Evolutionary conservation across 495 filamentous ascomycete genomes (phyloP).

Genomic region (Daldinia loculata): DNA sequence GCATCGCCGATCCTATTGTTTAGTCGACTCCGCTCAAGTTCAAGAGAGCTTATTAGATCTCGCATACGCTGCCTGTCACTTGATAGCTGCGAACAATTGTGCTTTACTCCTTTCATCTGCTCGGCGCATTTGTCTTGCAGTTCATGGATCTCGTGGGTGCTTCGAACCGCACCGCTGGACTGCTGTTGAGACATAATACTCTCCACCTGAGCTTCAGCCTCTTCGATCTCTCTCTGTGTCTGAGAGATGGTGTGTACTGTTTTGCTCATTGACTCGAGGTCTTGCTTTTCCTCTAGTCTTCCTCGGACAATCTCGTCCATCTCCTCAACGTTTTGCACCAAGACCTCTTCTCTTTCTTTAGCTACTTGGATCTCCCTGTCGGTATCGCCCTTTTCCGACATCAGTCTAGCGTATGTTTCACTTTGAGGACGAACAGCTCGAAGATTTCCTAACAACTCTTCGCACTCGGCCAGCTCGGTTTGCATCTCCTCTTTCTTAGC

Average conservation of each 20-base stretch:
- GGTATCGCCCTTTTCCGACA: conserved; percentile 73
- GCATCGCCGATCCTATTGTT: conserved; percentile 73
- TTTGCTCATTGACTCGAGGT: conserved; percentile 77
- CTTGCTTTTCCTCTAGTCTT: conserved; percentile 69
- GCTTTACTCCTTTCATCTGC: conserved; percentile 68
- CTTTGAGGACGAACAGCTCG: conserved; percentile 70
- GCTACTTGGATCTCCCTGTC: conserved; percentile 65
- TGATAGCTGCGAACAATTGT: conserved; percentile 67
- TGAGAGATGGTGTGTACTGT: conserved; percentile 80
- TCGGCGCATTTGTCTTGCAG: conserved; percentile 74
- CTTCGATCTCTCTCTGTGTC: conserved; percentile 72
- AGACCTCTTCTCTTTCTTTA: conserved; percentile 62
- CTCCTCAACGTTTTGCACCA: conserved; percentile 74
- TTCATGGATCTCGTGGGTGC: conserved; percentile 83
- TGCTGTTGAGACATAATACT: conserved; percentile 76
- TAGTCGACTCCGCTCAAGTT: conserved; percentile 75
- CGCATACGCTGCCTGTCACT: conserved; percentile 76
- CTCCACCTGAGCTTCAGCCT: conserved; percentile 73
- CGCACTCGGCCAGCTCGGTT: conserved; percentile 59
- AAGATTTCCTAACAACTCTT: conserved; percentile 65
- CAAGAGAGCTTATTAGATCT: conserved; percentile 70
- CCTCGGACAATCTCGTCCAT: conserved; percentile 75
- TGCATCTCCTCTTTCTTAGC: conserved; percentile 61
- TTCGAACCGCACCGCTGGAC: conserved; percentile 67
- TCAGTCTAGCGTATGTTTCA: conserved; percentile 75